A percentile compares a stretch with the other conserved stretches of the same genome.
Evolutionary conservation across 331 rosid species (phyloP).

Genomic region (Malus hybrid): DNA sequence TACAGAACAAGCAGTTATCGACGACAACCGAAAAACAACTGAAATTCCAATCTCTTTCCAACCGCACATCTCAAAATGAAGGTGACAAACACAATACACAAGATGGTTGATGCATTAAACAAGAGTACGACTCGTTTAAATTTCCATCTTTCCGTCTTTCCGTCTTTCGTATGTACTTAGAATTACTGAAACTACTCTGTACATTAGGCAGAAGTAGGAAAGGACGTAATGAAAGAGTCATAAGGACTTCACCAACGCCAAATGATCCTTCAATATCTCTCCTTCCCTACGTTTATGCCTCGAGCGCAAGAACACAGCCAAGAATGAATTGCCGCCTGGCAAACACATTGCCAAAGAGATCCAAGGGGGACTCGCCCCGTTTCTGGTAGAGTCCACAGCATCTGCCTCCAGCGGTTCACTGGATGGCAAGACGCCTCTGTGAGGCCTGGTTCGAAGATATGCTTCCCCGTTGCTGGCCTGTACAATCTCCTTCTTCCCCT

Average conservation of each 20-base stretch:
- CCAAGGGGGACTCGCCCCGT: constrained; percentile 26
- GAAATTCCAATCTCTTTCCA: too few relatives aligned
- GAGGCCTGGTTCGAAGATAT: constrained; percentile 50
- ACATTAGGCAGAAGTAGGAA: constrained; percentile 48
- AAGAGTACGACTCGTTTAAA: background rate
- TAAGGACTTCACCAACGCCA: constrained; percentile 31
- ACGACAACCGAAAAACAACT: too few relatives aligned
- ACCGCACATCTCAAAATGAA: background rate
- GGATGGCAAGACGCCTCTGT: constrained; percentile 73
- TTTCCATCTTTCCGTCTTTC: background rate
- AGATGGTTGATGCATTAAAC: background rate
- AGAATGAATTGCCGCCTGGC: constrained; percentile 91
- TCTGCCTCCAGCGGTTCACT: constrained; percentile 33
- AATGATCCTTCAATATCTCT: constrained; percentile 25
- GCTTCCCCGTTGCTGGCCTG: constrained; percentile 56
- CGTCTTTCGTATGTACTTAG: constrained; percentile 20
- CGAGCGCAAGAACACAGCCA: constrained; percentile 66
- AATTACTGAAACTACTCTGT: constrained; percentile 54
- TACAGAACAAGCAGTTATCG: too few relatives aligned
- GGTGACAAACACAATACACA: background rate
- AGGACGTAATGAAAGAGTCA: constrained; percentile 31
- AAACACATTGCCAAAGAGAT: constrained; percentile 24
- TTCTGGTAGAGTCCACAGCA: constrained; percentile 25
- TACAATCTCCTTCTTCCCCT: constrained; percentile 68
- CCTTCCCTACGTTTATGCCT: constrained; percentile 39